phyloP scores from a whole-genome alignment of 768 basidiomycete species.

The Lepiota venenata region DNA sequence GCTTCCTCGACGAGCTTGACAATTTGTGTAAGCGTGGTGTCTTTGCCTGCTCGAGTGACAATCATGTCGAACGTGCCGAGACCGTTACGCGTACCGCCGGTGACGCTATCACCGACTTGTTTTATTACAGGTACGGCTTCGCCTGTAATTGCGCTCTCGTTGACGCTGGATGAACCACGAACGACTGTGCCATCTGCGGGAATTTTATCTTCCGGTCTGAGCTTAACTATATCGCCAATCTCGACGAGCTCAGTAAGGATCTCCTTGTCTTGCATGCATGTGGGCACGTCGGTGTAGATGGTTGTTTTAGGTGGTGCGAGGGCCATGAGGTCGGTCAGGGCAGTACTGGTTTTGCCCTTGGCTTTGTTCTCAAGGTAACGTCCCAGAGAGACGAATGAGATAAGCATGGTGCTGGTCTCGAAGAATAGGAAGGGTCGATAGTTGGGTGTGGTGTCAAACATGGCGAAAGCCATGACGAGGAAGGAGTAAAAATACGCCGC shows the following conservation, averaged over 20 bases:
- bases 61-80: constrained; percentile 95
- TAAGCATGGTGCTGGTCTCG: constrained; percentile 98
- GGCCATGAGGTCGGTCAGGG: constrained; percentile 94
- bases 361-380: constrained; percentile 95
- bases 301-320: constrained; percentile 94
- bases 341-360: constrained; percentile 95
- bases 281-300: constrained; percentile 85
- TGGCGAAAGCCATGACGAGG: constrained; percentile 60
- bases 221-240: constrained; percentile 88
- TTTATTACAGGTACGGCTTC: constrained; percentile 90
- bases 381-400: constrained; percentile 95
- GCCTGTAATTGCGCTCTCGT: constrained; percentile 96
- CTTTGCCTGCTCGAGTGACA: constrained; percentile 92
- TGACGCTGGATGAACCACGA: constrained; percentile 81
- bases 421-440: constrained; percentile 90
- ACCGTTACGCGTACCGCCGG: constrained; percentile 96
- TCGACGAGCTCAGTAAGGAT: constrained; percentile 94
- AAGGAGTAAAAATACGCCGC: constrained; percentile 93
- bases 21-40: constrained; percentile 95
- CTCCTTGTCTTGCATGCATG: constrained; percentile 81
- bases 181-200: constrained; percentile 94
- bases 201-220: constrained; percentile 95
- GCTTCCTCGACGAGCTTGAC: constrained; percentile 97
- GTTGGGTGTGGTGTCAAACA: constrained; percentile 58
- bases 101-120: constrained; percentile 78